Base-by-base conservation (phyloP, 1,284 basidiomycete genomes). In the Macrocybe sp. region DNA sequence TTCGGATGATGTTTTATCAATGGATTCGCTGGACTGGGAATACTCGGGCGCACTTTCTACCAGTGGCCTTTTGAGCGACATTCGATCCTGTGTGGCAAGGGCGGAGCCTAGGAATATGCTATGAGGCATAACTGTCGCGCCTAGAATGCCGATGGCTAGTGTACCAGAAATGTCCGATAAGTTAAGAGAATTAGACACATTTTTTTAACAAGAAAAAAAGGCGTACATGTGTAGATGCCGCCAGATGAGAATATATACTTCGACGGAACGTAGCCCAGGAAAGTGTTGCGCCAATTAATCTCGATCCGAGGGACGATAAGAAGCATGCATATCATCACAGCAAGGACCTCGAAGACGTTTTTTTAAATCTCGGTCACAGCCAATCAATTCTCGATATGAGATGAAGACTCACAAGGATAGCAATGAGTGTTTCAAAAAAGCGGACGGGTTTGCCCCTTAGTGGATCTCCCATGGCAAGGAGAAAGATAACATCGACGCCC, bases 51-150 rank as follows among this genome's bases (percentile, higher is more conserved):
- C 22, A 4, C 22, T 22, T 22, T 3, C 22, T 22, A 22, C 22
- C 4, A 22, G 4, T 22, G 22, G 22, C 22, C 22, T 22, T 22
- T 22, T 22, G 22, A 22, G 22, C 22, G 69, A 64, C 28, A 83
- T 61, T 44, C 92, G 73, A 53, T 93, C 85, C 59, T 93, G 84
- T 0, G 88, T 90, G 2, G 90, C 86, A 12, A 96, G 76, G 34
- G 87, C 82, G 2, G 89, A 92, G 7, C 93, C 94, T 6, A 97
- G 74, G 70, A 92, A 95, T 16, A 97, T 75, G 39, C 88, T 86
- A 63, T 97, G 95, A 0, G 95, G 94, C 94, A 85, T 93, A 38
- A 91, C 82, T 0, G 89, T 92, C 1, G 89, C 89, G 14, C 90
- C 89, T 8, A 91, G 63, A 50, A 92, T 85, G 46, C 91, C 90